A percentile compares a stretch with the other conserved stretches of the same genome.
phyloP scores from a whole-genome alignment of 805 yeast species.

The Candida berthetii region DNA sequence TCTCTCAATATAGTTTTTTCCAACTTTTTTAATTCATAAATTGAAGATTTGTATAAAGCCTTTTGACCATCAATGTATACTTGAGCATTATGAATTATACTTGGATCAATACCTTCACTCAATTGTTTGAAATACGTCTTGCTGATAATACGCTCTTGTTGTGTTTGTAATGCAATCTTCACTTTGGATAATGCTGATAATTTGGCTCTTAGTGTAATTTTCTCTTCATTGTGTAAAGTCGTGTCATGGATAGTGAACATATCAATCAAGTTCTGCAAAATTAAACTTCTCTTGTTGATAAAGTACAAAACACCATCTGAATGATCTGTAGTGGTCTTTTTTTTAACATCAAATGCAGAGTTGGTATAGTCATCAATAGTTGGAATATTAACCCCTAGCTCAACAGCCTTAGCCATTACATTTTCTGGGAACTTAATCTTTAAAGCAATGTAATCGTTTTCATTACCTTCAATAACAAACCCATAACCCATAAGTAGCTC shows the following conservation, averaged over 20 bases:
- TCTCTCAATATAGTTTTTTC: conserved; percentile 45
- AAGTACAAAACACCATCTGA: conserved; percentile 27
- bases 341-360: conserved; percentile 25
- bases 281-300: conserved; percentile 18
- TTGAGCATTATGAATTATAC: conserved; percentile 24
- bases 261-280: conserved; percentile 19
- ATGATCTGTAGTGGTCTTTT: conserved; percentile 4
- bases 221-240: conserved; percentile 28
- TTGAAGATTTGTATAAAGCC: conserved; percentile 34
- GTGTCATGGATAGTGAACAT: conserved; percentile 19
- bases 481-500: conserved; percentile 81
- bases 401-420: conserved; percentile 23
- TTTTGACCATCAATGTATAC: conserved; percentile 47
- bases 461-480: conserved; percentile 46
- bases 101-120: conserved; percentile 9
- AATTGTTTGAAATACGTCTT: conserved; percentile 1
- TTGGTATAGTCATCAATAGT: conserved; percentile 33
- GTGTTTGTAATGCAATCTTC: conserved; percentile 47
- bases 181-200: conserved; percentile 53
- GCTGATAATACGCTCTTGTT: conserved; percentile 23
- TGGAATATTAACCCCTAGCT: conserved; percentile 29
- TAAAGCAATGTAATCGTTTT: conserved; percentile 58
- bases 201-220: conserved; percentile 42
- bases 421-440: conserved; percentile 41
- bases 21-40: conserved; percentile 35